Evolutionary conservation across 768 basidiomycete genomes (phyloP), one percentile per base, ranked within the genome.

Genomic region (Termitomyces sp.): DNA sequence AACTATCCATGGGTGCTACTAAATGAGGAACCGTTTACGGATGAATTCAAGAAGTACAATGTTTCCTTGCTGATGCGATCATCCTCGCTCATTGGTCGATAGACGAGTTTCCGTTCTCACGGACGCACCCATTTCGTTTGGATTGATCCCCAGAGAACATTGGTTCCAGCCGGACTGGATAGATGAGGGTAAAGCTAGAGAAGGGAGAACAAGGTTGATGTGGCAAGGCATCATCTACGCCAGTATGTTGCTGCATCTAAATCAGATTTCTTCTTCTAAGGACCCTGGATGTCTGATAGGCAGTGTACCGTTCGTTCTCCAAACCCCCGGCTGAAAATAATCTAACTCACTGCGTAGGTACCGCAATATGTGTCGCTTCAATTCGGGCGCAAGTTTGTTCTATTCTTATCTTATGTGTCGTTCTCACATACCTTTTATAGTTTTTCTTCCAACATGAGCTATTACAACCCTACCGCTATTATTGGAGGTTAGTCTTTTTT

Each of bases 351-450:
- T 28, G 52, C 52, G 26, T 64, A 87, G 84, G 20, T 96, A 97
- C 68, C 85, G 95, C 43, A 94, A 96, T 65, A 96, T 97, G 95
- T 97, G 95, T 72, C 85, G 95, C 12, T 98, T 87, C 74, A 93
- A 95, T 73, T 94, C 91, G 50, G 93, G 92, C 35, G 91, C 93
- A 72, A 63, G 86, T 75, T 6, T 43, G 35, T 50, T 33, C 54
- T 57, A 57, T 50, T 50, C 54, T 49, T 43, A 49, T 20, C 43
- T 16, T 16, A 28, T 18, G 33, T 46, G 12, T 53, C 36, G 40
- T 50, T 36, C 57, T 63, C 49, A 61, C 1, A 35, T 23, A 26
- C 32, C 55, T 26, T 23, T 49, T 35, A 1, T 51, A 92, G 86
- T 91, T 89, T 76, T 95, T 96, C 75, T 95, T 84, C 75, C 79